phyloP scores from a whole-genome alignment of 371 early-diverging fungal species.

The Mucor indicus region DNA sequence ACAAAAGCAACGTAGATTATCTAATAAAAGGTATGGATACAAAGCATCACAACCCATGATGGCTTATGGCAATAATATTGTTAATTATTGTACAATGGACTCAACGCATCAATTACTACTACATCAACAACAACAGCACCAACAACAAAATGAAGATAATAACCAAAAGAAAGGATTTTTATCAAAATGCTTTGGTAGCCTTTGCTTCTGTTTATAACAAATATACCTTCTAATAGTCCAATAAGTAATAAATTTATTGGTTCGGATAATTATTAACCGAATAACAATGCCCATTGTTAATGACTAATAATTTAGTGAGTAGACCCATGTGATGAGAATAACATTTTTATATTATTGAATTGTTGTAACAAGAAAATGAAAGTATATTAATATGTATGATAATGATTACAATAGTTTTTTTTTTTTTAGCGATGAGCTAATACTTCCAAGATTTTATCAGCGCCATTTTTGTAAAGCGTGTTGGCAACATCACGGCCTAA shows the following conservation, averaged over 20 bases:
- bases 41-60: slow-evolving; percentile 24
- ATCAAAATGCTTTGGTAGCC: slow-evolving; percentile 8
- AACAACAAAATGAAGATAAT: slow-evolving; percentile 6
- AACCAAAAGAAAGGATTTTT: slow-evolving; percentile 19
- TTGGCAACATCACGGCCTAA: slow-evolving; percentile 30
- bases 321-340: too few relatives aligned
- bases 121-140: slow-evolving; percentile 11
- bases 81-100: slow-evolving; percentile 23
- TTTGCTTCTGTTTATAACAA: slow-evolving; percentile 11
- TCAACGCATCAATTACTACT: slow-evolving; percentile 11
- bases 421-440: slow-evolving; percentile 15
- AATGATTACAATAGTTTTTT: too few relatives aligned
- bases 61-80: slow-evolving; percentile 12
- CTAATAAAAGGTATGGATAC: slow-evolving; percentile 15
- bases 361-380: too few relatives aligned
- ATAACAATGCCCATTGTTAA: too few relatives aligned
- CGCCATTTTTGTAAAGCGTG: slow-evolving; percentile 25
- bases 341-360: too few relatives aligned
- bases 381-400: too few relatives aligned
- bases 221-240: too few relatives aligned
- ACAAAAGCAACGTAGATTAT: slow-evolving; percentile 11
- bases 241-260: too few relatives aligned
- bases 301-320: too few relatives aligned
- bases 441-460: slow-evolving; percentile 36
- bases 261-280: too few relatives aligned